Conservation (phyloP, 2,329 filamentous ascomycete genomes). For the Beauveria bassiana region DNA sequence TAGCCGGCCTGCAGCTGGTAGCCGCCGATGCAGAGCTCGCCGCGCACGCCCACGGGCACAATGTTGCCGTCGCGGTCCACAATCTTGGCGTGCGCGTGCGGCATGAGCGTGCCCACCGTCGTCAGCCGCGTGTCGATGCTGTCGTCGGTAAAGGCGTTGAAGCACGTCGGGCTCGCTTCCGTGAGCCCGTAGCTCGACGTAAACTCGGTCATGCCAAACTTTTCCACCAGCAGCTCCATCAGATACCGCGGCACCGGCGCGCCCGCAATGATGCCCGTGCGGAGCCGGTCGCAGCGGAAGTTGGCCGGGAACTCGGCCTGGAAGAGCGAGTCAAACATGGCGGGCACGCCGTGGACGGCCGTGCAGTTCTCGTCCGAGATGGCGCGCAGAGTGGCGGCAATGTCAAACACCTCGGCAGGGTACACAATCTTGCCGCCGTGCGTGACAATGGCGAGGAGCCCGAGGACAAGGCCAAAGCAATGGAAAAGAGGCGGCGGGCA, state of each 20-base stretch:
- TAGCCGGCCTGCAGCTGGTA: conserved; percentile 66
- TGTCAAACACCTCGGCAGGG: conserved; percentile 66
- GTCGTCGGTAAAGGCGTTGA: conserved; percentile 72
- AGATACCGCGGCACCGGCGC: conserved; percentile 67
- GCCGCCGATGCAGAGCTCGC: conserved; percentile 71
- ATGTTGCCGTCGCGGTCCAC: conserved; percentile 59
- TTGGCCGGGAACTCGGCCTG: conserved; percentile 34
- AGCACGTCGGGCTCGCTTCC: conserved; percentile 71
- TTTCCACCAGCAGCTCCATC: conserved; percentile 63
- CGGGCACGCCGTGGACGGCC: conserved; percentile 71
- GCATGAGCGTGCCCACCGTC: conserved; percentile 70
- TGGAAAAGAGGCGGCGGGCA: conserved; percentile 81
- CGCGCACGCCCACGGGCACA: conserved; percentile 58
- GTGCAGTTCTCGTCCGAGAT: conserved; percentile 63
- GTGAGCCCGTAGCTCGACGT: conserved; percentile 66
- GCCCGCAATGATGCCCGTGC: conserved; percentile 73
- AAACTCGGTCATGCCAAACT: conserved; percentile 70
- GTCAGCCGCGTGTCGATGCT: conserved; percentile 57
- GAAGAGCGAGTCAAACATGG: conserved; percentile 69
- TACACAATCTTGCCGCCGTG: conserved; percentile 72
- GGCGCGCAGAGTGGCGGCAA: conserved; percentile 55
- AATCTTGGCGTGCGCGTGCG: conserved; percentile 70
- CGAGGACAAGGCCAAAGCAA: conserved; percentile 75
- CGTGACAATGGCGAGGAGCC: conserved; percentile 62
- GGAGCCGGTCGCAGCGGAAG: conserved; percentile 44